Evolutionary conservation across 305 asterid genomes (phyloP).

Genomic region (Fraxinus latifolia): DNA sequence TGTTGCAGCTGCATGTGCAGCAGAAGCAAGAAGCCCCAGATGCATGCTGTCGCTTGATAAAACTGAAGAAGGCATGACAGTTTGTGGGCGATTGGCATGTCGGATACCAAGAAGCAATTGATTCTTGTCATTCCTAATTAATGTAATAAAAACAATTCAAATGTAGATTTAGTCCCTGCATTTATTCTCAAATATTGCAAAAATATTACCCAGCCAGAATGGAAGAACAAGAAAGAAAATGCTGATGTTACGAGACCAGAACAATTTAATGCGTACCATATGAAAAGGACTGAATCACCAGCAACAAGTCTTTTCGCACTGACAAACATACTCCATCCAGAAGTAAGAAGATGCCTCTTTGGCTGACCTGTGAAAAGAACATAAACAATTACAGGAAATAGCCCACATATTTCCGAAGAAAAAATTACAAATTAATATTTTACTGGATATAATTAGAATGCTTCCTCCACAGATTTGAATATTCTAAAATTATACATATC

Average conservation of each 20-base stretch:
- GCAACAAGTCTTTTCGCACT: slow-evolving; percentile 81
- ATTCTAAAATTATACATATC: not conserved
- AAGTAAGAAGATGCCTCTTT: slow-evolving; percentile 78
- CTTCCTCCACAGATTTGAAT: not conserved
- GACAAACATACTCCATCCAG: slow-evolving; percentile 85
- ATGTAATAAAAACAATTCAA: slow-evolving; percentile 12
- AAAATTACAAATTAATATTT: not conserved
- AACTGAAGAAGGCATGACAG: slow-evolving; percentile 83
- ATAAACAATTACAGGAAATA: not conserved
- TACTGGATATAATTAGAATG: not conserved
- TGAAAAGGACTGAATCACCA: slow-evolving; percentile 79
- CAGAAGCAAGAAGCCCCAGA: slow-evolving; percentile 84
- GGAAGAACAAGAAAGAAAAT: not conserved
- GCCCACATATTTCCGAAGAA: not conserved
- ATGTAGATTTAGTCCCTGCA: not conserved
- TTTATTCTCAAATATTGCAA: not conserved
- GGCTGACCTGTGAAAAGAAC: slow-evolving; percentile 61
- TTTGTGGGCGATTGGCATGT: slow-evolving; percentile 69
- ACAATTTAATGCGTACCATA: slow-evolving; percentile 45
- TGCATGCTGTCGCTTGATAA: slow-evolving; percentile 87
- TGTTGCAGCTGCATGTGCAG: slow-evolving; percentile 82
- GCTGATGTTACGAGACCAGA: not conserved
- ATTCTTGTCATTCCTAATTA: slow-evolving; percentile 64
- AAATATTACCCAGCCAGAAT: not conserved
- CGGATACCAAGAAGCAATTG: slow-evolving; percentile 73